Conservation (phyloP, 176 grass and related monocot species). For the Hsuehochloa calcarea region DNA sequence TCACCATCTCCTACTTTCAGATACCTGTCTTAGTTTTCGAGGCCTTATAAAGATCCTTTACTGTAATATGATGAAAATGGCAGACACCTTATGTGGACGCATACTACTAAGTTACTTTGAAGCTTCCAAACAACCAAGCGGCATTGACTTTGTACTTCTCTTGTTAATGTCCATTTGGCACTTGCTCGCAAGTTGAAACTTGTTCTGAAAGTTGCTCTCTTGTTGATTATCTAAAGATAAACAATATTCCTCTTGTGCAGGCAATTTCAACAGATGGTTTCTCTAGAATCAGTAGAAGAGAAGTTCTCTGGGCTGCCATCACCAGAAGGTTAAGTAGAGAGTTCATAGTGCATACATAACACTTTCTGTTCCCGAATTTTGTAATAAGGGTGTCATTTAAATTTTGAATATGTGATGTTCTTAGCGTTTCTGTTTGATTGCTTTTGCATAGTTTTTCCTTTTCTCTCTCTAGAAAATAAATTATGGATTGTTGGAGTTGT, state of each 20-base stretch:
- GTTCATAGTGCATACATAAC: background rate
- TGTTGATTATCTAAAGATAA: conserved; percentile 13
- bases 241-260: conserved; percentile 43
- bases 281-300: conserved; percentile 30
- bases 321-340: conserved; percentile 34
- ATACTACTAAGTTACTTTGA: background rate
- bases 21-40: background rate
- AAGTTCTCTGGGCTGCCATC: conserved; percentile 12
- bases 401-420: background rate
- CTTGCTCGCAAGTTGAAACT: conserved; percentile 10
- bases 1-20: background rate
- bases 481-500: background rate
- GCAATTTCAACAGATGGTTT: conserved; percentile 55
- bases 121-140: background rate
- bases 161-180: background rate
- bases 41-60: background rate
- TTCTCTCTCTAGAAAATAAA: background rate
- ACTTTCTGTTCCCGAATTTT: background rate
- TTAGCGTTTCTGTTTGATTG: background rate
- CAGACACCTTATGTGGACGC: background rate
- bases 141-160: background rate
- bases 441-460: background rate
- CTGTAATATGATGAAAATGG: background rate
- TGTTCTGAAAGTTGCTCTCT: background rate
- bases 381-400: background rate